Evolutionary conservation across 345 rosid species (phyloP), one percentile per base, ranked within the genome.

Genomic region (Trapa bicornis): DNA sequence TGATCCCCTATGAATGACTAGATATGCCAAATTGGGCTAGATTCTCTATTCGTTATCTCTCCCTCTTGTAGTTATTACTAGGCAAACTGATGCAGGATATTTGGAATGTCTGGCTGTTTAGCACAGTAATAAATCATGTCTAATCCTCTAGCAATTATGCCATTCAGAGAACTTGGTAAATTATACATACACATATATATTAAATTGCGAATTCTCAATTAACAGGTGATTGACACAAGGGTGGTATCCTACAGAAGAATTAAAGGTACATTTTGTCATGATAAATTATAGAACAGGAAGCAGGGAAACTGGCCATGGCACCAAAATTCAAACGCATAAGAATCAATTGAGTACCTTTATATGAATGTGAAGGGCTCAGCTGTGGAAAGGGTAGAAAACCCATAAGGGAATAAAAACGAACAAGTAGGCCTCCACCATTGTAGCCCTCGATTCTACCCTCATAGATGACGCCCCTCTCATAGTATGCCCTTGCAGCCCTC

Each of bases 331-430:
- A 66, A 22, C 4, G 39, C 10, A 9, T 16, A 45, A 11, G 62
- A 56, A 41, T 22, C 16, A 53, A n/a, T 22, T 4, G 29, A 17
- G 47, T 81, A 88, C 98, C 96, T 89, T 84, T 84, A 71, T 85
- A 88, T 72, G 87, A 76, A 80, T 87, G 89, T 2, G 87, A 84
- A 38, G 98, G 96, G 73, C 87, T 84, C 82, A 92, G 67, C 71
- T 80, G 96, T 29, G 96, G 88, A 66, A 85, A 92, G 15, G 98
- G 98, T 71, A 92, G 93, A 73, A 89, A 92, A 52, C 93, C 96
- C 66, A 85, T 52, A 75, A 92, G 93, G 67, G 98, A 89, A 82
- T 80, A 82, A 72, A 92, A 89, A 10, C 84, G 90, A 78, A 92
- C 66, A 67, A 84, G 83, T 73, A 92, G 77, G 67, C 96, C 98